Percentiles rank a stretch among this genome's conserved stretches.
phyloP scores from a whole-genome alignment of 805 yeast genomes.

The Hanseniaspora opuntiae region DNA sequence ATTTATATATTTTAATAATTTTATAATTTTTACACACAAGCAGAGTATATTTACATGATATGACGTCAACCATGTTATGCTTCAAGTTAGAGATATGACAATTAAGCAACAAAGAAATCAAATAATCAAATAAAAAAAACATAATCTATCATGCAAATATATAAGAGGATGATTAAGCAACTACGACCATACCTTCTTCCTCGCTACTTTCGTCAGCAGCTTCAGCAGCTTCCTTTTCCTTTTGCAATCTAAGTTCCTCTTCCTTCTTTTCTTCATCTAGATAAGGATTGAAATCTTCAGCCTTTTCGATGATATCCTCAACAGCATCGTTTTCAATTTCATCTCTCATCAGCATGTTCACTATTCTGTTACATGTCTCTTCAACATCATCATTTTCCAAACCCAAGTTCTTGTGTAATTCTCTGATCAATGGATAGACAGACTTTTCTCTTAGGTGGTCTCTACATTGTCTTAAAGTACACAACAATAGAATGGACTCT shows the following conservation, averaged over 20 bases:
- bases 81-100: no score
- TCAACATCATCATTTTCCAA: slow-evolving; percentile 35
- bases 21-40: no score
- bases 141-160: not conserved
- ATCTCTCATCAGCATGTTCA: slow-evolving; percentile 85
- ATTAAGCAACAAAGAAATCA: not conserved
- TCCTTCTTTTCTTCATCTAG: slow-evolving; percentile 29
- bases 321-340: slow-evolving; percentile 40
- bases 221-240: slow-evolving; percentile 13
- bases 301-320: slow-evolving; percentile 35
- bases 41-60: no score
- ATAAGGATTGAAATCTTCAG: slow-evolving; percentile 26
- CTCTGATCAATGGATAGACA: slow-evolving; percentile 76
- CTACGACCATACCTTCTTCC: slow-evolving; percentile 27
- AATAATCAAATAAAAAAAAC: not conserved
- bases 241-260: slow-evolving; percentile 20
- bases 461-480: slow-evolving; percentile 62
- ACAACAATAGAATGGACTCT: slow-evolving; percentile 65
- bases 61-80: no score
- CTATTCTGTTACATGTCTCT: slow-evolving; percentile 70
- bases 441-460: slow-evolving; percentile 66
- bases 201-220: slow-evolving; percentile 18
- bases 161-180: slow-evolving; percentile 17
- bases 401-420: slow-evolving; percentile 48
- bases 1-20: no score